Evolutionary conservation across 805 yeast genomes (phyloP), one percentile per base, ranked within the genome.

Genomic region (Candida tallmaniae): DNA sequence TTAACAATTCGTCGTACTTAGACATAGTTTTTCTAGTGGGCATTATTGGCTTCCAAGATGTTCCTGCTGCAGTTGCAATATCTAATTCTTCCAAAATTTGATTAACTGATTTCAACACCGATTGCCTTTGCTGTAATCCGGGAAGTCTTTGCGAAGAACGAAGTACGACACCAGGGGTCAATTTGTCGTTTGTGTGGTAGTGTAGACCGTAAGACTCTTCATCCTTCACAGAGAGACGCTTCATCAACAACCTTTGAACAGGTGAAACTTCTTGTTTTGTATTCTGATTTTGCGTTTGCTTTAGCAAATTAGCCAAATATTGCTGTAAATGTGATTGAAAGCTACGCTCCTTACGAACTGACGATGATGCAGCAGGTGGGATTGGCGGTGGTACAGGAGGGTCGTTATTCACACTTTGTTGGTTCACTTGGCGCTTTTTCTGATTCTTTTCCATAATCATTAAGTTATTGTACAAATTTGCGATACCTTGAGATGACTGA

Each of bases 201-300:
- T 78, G 67, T 24, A 93, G 72, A 9, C 98, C 98, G 48, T 80
- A 83, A 0, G 86, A 80, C 38, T 78, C 84, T 58, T 87, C 89
- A 50, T 89, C 96, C 47, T 83, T 82, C 14, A 75, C 68, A 0
- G 85, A 74, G 32, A 89, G 70, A 27, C 76, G 70, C 52, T 73
- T 73, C 32, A 73, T 65, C 24, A 80, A 53, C 35, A 69, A 55
- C 41, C 62, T 67, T 38, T 66, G 71, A 18, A 67, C 53, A 3
- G 71, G 52, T 28, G 50, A 58, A 6, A 64, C 53, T 35, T 66
- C 73, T 23, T 51, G 59, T 41, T 58, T 64, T 4, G 45, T 28
- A 17, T n/a, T 20, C 13, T 23, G 19, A n/a, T 47, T 44, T 22
- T 50, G 62, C 24, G 58, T 58, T 43, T 51, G 68, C 42, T 58